These are phyloP conservation scores for Nymphaea colorata DNA, from an alignment of 164 flowering plant genomes.

Conservation along the genomic window DNA sequence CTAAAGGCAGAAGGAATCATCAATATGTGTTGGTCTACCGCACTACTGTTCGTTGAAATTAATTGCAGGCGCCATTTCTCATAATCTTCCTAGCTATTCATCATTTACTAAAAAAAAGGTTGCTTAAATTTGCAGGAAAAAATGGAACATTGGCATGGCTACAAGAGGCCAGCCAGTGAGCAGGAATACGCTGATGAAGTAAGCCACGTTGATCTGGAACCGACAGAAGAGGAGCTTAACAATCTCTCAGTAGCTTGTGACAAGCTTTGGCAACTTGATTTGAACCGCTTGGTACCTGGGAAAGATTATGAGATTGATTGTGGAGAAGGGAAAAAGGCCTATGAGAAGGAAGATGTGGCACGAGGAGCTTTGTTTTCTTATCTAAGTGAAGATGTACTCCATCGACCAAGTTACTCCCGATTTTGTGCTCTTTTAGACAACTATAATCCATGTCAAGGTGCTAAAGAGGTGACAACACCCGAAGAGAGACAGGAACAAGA, in stretches of 20 bases:
- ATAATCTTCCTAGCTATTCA: no score
- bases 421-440: slow-evolving; percentile 87
- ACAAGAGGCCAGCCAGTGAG: slow-evolving; percentile 53
- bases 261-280: slow-evolving; percentile 91
- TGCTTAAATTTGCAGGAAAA: slow-evolving; percentile 29
- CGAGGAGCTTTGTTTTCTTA: slow-evolving; percentile 53
- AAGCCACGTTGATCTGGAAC: slow-evolving; percentile 25
- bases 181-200: slow-evolving; percentile 63
- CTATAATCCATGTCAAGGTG: slow-evolving; percentile 76
- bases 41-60: no score
- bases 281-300: slow-evolving; percentile 75
- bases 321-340: slow-evolving; percentile 82
- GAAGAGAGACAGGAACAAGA: slow-evolving; percentile 81
- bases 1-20: no score
- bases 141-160: slow-evolving; percentile 51
- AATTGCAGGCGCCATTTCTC: no score
- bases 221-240: slow-evolving; percentile 58
- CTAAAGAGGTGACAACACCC: slow-evolving; percentile 61
- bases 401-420: slow-evolving; percentile 66
- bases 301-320: slow-evolving; percentile 82
- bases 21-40: no score
- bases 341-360: slow-evolving; percentile 78
- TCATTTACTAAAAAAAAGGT: no score
- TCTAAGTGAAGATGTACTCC: slow-evolving; percentile 57
- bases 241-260: slow-evolving; percentile 69